Conservation (phyloP, 1,284 basidiomycete genomes). For the Leccinum pallidistipes region DNA sequence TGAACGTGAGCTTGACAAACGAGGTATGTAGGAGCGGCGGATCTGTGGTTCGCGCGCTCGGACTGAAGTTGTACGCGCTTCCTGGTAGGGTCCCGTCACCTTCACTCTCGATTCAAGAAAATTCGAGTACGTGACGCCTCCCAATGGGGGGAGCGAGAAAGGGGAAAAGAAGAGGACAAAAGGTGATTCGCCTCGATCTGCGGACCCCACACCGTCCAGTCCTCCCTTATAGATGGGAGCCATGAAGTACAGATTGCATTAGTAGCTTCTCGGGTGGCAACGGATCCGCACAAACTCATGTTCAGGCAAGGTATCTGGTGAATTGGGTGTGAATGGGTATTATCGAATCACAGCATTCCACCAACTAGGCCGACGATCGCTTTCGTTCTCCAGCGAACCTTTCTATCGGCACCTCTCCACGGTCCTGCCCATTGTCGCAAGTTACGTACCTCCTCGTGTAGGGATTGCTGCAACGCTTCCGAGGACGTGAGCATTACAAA, state of each 20-base stretch:
- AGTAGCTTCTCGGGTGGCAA: neutral
- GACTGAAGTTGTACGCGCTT: neutral
- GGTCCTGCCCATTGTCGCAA: constrained; percentile 47
- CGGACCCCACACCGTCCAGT: constrained; percentile 3
- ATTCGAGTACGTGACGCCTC: constrained; percentile 48
- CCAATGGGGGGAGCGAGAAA: constrained; percentile 9
- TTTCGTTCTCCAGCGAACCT: constrained; percentile 71
- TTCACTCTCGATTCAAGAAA: constrained; percentile 80
- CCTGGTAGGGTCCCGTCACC: constrained; percentile 73
- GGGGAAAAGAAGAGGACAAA: constrained; percentile 11
- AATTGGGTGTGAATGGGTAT: constrained; percentile 11
- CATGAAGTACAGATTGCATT: neutral
- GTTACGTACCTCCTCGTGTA: constrained; percentile 46
- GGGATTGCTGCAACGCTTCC: constrained; percentile 37
- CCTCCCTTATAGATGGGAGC: neutral
- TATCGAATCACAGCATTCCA: constrained; percentile 52
- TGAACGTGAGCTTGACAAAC: constrained; percentile 83
- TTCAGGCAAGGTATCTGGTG: constrained; percentile 6
- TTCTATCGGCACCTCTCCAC: constrained; percentile 65
- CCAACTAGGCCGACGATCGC: constrained; percentile 63
- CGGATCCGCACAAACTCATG: neutral
- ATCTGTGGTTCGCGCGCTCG: neutral
- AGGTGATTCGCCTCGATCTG: constrained; percentile 1
- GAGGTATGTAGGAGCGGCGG: constrained; percentile 54
- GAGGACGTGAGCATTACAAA: constrained; percentile 80